These are phyloP conservation scores for Saccharomycopsis oosterbeekiorum DNA, from an alignment of 805 yeast genomes.

Conservation along the genomic window DNA sequence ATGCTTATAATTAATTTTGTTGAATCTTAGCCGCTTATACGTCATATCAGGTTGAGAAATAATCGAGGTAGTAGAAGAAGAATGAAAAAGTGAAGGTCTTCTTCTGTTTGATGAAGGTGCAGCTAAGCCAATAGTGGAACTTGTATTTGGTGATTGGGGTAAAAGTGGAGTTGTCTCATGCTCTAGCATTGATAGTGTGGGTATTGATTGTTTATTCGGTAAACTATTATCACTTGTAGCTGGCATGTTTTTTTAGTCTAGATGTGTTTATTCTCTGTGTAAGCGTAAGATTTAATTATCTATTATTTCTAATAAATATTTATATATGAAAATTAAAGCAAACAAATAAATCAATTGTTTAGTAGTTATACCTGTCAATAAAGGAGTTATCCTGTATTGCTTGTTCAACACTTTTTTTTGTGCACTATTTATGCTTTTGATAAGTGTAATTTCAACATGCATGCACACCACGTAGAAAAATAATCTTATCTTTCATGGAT, in stretches of 20 bases:
- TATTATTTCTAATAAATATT: too few species aligned
- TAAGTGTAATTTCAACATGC: background rate
- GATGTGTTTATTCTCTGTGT: too few species aligned
- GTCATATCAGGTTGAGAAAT: slow-evolving; percentile 1
- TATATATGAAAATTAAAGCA: too few species aligned
- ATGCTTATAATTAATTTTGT: background rate
- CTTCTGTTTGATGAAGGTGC: background rate
- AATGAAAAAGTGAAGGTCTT: slow-evolving; percentile 12
- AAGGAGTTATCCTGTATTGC: background rate
- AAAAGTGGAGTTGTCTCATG: background rate
- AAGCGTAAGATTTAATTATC: too few species aligned
- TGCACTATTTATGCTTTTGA: background rate
- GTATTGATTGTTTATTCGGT: background rate
- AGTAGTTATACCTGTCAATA: background rate
- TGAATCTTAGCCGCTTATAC: background rate
- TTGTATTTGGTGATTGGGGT: background rate
- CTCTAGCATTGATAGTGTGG: background rate
- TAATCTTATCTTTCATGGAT: background rate
- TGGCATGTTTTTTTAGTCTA: background rate
- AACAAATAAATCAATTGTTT: too few species aligned
- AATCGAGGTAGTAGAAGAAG: slow-evolving; percentile 13
- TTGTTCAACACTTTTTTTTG: background rate
- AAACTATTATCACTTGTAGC: background rate
- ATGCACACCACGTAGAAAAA: background rate
- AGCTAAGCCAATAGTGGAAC: background rate